Percentiles rank a stretch among this genome's conserved stretches.
Conservation (phyloP, 148 eudicot genomes). For the Rhododendron molle region DNA sequence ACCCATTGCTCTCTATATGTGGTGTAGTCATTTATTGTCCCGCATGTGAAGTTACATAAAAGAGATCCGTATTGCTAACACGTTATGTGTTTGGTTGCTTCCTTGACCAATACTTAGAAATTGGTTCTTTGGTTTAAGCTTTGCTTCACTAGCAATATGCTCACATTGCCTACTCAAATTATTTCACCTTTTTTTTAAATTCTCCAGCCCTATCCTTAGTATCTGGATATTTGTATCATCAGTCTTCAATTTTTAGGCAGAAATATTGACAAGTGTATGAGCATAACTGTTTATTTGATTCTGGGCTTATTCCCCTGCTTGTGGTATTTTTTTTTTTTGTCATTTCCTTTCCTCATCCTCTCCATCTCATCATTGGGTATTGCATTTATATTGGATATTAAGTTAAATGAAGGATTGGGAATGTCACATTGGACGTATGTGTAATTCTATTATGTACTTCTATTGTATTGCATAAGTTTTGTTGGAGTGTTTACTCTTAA, state of each 20-base stretch:
- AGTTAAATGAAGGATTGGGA: background rate
- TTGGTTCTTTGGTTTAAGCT: background rate
- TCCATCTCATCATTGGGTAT: background rate
- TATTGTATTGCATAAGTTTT: background rate
- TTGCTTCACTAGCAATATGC: background rate
- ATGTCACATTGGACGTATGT: background rate
- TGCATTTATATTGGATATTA: background rate
- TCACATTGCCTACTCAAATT: background rate
- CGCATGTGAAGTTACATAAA: background rate
- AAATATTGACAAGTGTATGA: background rate
- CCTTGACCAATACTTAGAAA: background rate
- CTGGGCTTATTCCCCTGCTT: background rate
- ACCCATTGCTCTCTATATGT: constrained; percentile 1
- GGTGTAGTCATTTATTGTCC: background rate
- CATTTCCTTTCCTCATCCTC: background rate
- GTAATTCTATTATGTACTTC: background rate
- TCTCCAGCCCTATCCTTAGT: background rate
- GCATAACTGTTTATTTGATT: background rate
- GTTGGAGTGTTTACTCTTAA: background rate
- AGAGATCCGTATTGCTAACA: background rate
- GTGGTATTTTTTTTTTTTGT: background rate
- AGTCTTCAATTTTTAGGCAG: background rate
- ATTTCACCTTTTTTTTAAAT: background rate
- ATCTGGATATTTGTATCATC: background rate
- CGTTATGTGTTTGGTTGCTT: background rate